Base-by-base conservation (phyloP, 2,329 filamentous ascomycete species). In the Xylariales sp. region DNA sequence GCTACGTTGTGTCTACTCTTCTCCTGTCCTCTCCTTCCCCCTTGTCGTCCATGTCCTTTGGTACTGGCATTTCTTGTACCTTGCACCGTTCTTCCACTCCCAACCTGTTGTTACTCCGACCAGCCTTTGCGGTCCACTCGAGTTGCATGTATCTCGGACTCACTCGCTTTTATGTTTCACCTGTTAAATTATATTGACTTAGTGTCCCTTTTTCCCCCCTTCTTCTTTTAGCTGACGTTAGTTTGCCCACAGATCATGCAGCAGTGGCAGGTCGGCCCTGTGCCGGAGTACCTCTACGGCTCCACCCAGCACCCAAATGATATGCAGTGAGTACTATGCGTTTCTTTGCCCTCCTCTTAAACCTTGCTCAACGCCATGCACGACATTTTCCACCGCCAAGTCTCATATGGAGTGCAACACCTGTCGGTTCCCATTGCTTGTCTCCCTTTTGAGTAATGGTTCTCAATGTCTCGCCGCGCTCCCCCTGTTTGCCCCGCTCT, bases 251-350 rank as follows among this genome's bases (percentile, higher is more conserved):
- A 87, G 85, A 84, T 80, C 80, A 88, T 88, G 86, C 84, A 88
- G 82, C 85, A 87, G 80, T 88, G 86, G 86, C 84, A 87, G 80
- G 84, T 88, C 79, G 85, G 85, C 81, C 85, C 85, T 74, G 83
- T 88, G 80, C 85, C 85, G 81, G 85, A 87, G 80, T 86, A 87
- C 81, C 83, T 87, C 75, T 87, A 70, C 78, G 78, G 77, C 76
- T 85, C 83, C 79, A 81, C 84, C 75, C 84, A 85, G 75, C 84
- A 84, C 76, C 81, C 83, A 73, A 85, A 83, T 80, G 84, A 86
- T 72, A 85, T 87, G 79, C 85, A 87, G 86, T 88, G 82, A 87
- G 86, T 87, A 82, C 77, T 60, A 79, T 77, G 67, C 78, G 71
- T 69, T 72, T 87, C 81, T 77, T 53, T 77, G 67, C 78, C 71